Conservation (phyloP, 2,329 filamentous ascomycete species). For the Tetracladium maxilliforme region DNA sequence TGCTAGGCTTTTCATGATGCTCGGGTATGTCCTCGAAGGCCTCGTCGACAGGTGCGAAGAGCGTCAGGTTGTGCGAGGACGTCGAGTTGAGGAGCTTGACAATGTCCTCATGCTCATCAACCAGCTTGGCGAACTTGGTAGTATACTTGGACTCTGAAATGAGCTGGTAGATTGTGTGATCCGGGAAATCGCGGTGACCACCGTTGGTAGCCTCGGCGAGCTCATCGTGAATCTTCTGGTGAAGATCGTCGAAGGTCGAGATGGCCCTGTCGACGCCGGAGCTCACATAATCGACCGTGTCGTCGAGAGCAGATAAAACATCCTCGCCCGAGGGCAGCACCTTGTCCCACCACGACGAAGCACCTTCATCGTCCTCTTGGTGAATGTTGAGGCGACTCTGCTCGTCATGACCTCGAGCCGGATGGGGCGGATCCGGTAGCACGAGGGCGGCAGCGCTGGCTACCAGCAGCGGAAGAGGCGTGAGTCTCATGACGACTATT, state of each 20-base stretch:
- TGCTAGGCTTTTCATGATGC: constrained; percentile 42
- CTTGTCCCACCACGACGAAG: constrained; percentile 12
- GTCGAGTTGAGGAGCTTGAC: constrained; percentile 64
- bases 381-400: constrained; percentile 22
- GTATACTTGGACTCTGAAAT: constrained; percentile 66
- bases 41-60: constrained; percentile 66
- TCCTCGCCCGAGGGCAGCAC: not conserved
- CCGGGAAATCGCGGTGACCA: constrained; percentile 25
- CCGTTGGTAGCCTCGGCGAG: constrained; percentile 10
- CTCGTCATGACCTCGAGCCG: constrained; percentile 26
- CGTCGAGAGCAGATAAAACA: constrained; percentile 10
- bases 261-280: constrained; percentile 14
- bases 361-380: constrained; percentile 6
- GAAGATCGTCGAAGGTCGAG: constrained; percentile 8
- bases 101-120: constrained; percentile 58
- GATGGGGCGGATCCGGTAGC: constrained; percentile 33
- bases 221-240: constrained; percentile 11
- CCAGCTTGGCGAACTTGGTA: constrained; percentile 59
- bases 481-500: constrained; percentile 27
- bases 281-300: constrained; percentile 10
- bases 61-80: constrained; percentile 56
- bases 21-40: constrained; percentile 53
- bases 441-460: constrained; percentile 34
- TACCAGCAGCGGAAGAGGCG: constrained; percentile 29
- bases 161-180: constrained; percentile 66